Evolutionary conservation across 495 filamentous ascomycete species (phyloP), one percentile per base, ranked within the genome.

Genomic region (Aspergillus homomorphus): DNA sequence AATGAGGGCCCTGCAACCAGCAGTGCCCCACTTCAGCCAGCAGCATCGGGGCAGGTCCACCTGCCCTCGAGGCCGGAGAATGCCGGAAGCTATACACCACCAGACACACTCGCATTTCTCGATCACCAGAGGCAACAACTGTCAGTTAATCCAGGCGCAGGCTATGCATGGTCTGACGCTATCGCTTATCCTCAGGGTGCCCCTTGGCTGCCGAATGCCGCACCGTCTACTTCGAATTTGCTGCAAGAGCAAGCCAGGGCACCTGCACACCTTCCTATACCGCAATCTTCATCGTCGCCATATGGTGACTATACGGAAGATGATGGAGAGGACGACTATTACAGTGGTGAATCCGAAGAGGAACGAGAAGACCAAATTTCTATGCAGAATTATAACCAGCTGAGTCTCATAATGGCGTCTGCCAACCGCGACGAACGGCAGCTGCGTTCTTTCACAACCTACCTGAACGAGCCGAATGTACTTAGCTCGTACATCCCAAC

Each of bases 401-500:
- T 79, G 21, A 76, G 63, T 48, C 68, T 77, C 18, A 77, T 79
- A 49, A 73, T 79, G 73, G 66, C 71, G 16, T 77, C 76, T 64
- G 82, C 83, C 26, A 77, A 72, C 52, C 73, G 75, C 8, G 76
- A 80, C 63, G 78, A 83, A 63, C 49, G 72, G 18, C 72, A 75
- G 50, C 69, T 83, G 24, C 77, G 87, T 45, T 82, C 83, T 2
- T 87, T 88, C 62, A 85, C 81, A 18, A 82, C 81, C 5, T 86
- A 88, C 65, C 64, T 91, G 46, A 83, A 88, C 51, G 81, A 86
- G 50, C 77, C 80, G 1, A 87, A 89, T 54, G 78, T 92, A n/a
- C 81, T 98, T 10, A 84, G 88, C 12, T 83, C 82, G 1, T 98
- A 98, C 62, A 79, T 79, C 16, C 88, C 91, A 4, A 85, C 89